phyloP scores from a whole-genome alignment of 139 green algal genomes.

The Edaphochlamys debaryana region DNA sequence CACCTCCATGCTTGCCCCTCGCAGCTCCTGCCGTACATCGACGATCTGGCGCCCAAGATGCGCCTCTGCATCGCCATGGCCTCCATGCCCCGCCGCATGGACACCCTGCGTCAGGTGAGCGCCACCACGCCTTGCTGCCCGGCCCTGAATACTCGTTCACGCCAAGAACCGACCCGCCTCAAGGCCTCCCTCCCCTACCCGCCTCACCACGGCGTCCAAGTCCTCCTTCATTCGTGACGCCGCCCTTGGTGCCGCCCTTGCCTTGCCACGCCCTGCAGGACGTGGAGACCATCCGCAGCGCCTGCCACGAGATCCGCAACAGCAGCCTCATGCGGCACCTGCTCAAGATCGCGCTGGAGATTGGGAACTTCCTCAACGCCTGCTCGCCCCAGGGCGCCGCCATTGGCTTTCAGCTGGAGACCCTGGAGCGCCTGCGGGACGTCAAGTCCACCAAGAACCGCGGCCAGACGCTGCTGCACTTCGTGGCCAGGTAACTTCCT shows the following conservation, averaged over 20 bases:
- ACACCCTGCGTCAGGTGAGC: background rate
- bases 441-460: slow-evolving; percentile 56
- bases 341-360: slow-evolving; percentile 56
- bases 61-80: slow-evolving; percentile 24
- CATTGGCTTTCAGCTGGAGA: slow-evolving; percentile 60
- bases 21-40: slow-evolving; percentile 8
- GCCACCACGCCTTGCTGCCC: too few species aligned
- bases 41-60: slow-evolving; percentile 25
- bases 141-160: too few species aligned
- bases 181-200: too few species aligned
- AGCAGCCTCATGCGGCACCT: slow-evolving; percentile 52
- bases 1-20: too few species aligned
- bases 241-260: too few species aligned
- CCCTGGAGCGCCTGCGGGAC: slow-evolving; percentile 66
- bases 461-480: slow-evolving; percentile 69
- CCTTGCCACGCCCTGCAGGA: too few species aligned
- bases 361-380: slow-evolving; percentile 74
- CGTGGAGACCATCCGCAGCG: slow-evolving; percentile 28
- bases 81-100: slow-evolving; percentile 2
- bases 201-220: too few species aligned
- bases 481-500: slow-evolving; percentile 67
- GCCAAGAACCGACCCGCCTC: too few species aligned
- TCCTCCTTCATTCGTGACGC: too few species aligned
- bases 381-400: slow-evolving; percentile 37
- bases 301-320: slow-evolving; percentile 57